Base-by-base conservation (phyloP, 1,284 basidiomycete species). In the Exobasidium rhododendri region DNA sequence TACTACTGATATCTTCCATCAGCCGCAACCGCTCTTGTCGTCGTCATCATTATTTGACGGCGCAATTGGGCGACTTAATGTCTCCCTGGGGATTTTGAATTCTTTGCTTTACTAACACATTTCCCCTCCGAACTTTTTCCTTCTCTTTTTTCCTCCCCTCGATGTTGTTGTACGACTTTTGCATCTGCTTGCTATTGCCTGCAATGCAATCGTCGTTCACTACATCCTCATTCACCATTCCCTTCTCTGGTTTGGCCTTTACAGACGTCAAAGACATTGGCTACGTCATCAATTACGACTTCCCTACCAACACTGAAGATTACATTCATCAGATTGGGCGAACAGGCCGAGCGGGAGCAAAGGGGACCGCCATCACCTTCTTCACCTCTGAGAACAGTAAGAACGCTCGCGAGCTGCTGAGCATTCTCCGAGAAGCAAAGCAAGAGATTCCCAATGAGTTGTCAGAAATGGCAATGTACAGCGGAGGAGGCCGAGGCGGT, bases 271-370 rank as follows among this genome's bases (percentile, higher is more conserved):
- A 94, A 87, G 91, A 94, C 83, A 91, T 94, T 73, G 88, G 89
- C 68, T 93, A 91, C 82, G 91, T 74, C 65, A 72, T 78, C 43
- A 93, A 93, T 84, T 94, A 92, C 81, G 93, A 96, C 81, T 97
- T 96, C 85, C 92, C 94, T 3, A 96, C 94, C 83, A 93, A 93
- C 79, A 92, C 90, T 72, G 92, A 94, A 83, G 91, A 94, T 81
- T 92, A 92, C 80, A 90, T 93, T 60, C 91, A 94, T 81, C 90
- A 92, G 69, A 94, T 94, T 72, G 92, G 91, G 64, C 90, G 92
- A 80, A 61, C 69, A 40, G 85, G 84, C 69, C 90, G 90, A 80
- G 84, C 84, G 31, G 84, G 84, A 57, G 72, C 77, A 84, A 92
- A 86, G 81, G 92, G 92, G 71, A 90, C 88, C 35, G 92, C 93